Conservation (phyloP, 331 rosid species). For the Telfairia occidentalis region DNA sequence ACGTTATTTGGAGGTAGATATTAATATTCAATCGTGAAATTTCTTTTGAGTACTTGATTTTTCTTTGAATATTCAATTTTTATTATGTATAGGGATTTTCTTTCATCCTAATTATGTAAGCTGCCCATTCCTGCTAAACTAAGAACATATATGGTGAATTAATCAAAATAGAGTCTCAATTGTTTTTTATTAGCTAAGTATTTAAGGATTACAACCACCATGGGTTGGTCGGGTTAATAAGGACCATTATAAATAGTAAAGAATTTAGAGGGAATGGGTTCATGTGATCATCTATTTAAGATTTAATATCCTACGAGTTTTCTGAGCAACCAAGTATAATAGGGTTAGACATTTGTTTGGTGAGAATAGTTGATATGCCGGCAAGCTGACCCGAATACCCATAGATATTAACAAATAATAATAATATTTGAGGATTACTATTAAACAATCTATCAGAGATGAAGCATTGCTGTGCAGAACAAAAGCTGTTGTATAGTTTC, state of each 20-base stretch:
- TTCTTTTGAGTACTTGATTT: not conserved
- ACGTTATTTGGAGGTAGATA: not conserved
- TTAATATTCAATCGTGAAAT: not conserved
- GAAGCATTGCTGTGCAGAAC: not conserved
- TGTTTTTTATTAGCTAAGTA: not conserved
- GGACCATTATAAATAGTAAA: no score
- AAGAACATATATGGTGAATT: not conserved
- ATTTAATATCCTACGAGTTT: no score
- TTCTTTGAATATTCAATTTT: not conserved
- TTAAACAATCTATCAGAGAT: not conserved
- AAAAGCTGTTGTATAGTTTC: not conserved
- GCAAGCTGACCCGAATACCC: no score
- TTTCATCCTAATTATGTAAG: not conserved
- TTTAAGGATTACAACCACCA: no score
- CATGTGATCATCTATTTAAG: no score
- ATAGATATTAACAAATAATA: no score
- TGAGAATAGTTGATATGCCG: no score
- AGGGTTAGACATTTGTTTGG: no score
- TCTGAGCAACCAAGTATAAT: no score
- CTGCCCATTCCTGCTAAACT: slow-evolving; percentile 1
- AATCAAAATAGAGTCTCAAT: not conserved
- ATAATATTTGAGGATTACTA: not conserved
- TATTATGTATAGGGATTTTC: not conserved
- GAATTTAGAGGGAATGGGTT: no score
- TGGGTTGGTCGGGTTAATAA: no score